Evolutionary conservation across 257 asterid genomes (phyloP).

Genomic region (Ophiorrhiza pumila): DNA sequence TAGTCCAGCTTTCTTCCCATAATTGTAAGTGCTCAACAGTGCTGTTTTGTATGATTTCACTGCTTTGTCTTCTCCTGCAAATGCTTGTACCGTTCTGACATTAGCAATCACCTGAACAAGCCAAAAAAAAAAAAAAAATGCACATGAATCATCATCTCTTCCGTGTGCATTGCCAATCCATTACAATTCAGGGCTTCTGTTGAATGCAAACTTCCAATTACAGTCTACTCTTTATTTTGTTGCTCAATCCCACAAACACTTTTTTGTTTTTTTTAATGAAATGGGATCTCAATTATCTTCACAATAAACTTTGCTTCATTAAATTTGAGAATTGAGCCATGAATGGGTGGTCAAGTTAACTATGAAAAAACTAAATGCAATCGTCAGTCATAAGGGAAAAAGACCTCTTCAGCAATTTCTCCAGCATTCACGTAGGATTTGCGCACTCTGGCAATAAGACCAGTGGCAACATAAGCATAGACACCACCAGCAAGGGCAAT

Average conservation of each 20-base stretch:
- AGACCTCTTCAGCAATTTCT: constrained; percentile 95
- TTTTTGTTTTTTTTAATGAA: not conserved
- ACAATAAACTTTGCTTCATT: not conserved
- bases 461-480: constrained; percentile 80
- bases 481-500: constrained; percentile 93
- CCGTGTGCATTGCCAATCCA: not conserved
- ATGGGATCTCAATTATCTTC: not conserved
- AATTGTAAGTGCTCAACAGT: constrained; percentile 58
- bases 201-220: not conserved
- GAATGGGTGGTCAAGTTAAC: not conserved
- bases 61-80: constrained; percentile 88
- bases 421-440: constrained; percentile 90
- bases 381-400: not conserved
- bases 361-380: not conserved
- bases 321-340: too few relatives aligned
- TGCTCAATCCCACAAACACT: not conserved
- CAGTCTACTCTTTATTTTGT: not conserved
- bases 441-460: constrained; percentile 80
- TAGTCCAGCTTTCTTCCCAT: constrained; percentile 84
- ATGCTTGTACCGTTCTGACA: constrained; percentile 93
- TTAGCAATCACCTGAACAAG: constrained; percentile 70
- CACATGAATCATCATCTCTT: not conserved
- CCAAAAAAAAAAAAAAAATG: not conserved
- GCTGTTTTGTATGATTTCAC: constrained; percentile 58
- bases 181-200: not conserved